A percentile compares a stretch with the other conserved stretches of the same genome.
Evolutionary conservation across 495 filamentous ascomycete genomes (phyloP).

Genomic region (Talaromyces thailandensis): DNA sequence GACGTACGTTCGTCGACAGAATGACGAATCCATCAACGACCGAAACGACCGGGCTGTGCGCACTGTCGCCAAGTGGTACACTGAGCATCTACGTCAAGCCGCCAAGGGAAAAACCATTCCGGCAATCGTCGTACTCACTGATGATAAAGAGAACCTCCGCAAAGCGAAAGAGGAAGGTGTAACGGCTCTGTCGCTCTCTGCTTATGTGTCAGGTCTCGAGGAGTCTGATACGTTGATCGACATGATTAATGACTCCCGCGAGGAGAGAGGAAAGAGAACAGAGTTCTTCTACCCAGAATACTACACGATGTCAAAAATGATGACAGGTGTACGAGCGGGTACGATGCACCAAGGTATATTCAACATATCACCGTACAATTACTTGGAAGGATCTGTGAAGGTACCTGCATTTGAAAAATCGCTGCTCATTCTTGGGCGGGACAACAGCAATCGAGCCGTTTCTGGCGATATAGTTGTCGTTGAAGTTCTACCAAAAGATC

Average conservation of each 20-base stretch:
- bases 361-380: slow-evolving; percentile 96
- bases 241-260: slow-evolving; percentile 76
- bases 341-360: slow-evolving; percentile 88
- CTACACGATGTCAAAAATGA: slow-evolving; percentile 83
- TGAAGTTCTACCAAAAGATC: slow-evolving; percentile 82
- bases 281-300: slow-evolving; percentile 78
- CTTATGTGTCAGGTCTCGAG: slow-evolving; percentile 77
- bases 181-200: slow-evolving; percentile 52
- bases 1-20: slow-evolving; percentile 68
- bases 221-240: slow-evolving; percentile 81
- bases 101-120: slow-evolving; percentile 50
- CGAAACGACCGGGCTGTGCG: slow-evolving; percentile 90
- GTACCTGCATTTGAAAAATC: slow-evolving; percentile 84
- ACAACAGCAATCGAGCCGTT: slow-evolving; percentile 92
- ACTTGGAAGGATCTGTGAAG: slow-evolving; percentile 83
- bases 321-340: slow-evolving; percentile 79
- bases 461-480: slow-evolving; percentile 88
- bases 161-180: slow-evolving; percentile 75
- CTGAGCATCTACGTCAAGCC: slow-evolving; percentile 60
- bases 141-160: slow-evolving; percentile 77
- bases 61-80: slow-evolving; percentile 82
- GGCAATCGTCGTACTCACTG: slow-evolving; percentile 83
- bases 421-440: slow-evolving; percentile 80
- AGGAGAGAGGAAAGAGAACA: slow-evolving; percentile 54
- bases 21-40: slow-evolving; percentile 88